Evolutionary conservation across 169 alveolate genomes (phyloP).

Genomic region (Plasmodium vinckei): DNA sequence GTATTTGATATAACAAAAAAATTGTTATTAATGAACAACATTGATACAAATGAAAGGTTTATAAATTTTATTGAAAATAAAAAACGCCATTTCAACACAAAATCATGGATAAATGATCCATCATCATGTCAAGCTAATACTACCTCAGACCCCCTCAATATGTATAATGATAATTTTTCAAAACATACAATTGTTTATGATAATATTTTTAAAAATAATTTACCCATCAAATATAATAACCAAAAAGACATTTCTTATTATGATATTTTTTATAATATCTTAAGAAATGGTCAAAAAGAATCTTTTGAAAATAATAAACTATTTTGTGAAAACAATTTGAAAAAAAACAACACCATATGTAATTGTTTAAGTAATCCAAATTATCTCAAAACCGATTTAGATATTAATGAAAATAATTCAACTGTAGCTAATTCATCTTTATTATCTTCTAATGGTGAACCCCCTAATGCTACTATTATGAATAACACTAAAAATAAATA

Average conservation of each 20-base stretch:
- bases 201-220: too few relatives aligned
- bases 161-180: too few relatives aligned
- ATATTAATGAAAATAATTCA: too few relatives aligned
- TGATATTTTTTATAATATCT: not conserved
- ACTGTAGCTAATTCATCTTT: too few relatives aligned
- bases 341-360: not conserved
- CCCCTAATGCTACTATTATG: too few relatives aligned
- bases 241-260: conserved; percentile 21
- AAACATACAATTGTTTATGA: too few relatives aligned
- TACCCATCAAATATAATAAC: too few relatives aligned
- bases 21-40: conserved; percentile 23
- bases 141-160: too few relatives aligned
- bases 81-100: not conserved
- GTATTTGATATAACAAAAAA: conserved; percentile 57
- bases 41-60: conserved; percentile 34
- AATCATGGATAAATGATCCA: not conserved
- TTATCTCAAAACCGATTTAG: too few relatives aligned
- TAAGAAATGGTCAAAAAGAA: conserved; percentile 12
- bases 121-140: too few relatives aligned
- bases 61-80: conserved; percentile 5
- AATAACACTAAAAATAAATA: not conserved
- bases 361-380: not conserved
- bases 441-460: too few relatives aligned
- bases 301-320: conserved; percentile 13
- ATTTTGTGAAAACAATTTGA: conserved; percentile 4